Evolutionary conservation across 768 basidiomycete genomes (phyloP).

Genomic region (Lyophyllum shimeji): DNA sequence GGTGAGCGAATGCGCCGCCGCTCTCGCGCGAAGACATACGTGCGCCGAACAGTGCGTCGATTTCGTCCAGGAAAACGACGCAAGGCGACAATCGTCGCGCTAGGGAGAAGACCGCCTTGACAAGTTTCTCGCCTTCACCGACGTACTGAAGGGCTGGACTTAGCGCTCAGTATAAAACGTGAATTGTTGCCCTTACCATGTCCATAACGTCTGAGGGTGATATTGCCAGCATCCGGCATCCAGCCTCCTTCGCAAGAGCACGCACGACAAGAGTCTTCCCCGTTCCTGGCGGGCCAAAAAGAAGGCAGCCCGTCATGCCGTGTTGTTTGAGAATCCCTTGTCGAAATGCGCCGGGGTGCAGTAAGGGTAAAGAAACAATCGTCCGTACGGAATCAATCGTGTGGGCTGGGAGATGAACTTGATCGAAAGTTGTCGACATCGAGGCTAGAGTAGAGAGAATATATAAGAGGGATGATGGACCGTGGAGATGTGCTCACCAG

Average conservation of each 20-base stretch:
- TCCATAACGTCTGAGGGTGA: conserved; percentile 96
- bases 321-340: conserved; percentile 90
- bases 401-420: conserved; percentile 85
- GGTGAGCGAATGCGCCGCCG: conserved; percentile 79
- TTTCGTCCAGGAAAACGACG: conserved; percentile 93
- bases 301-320: conserved; percentile 84
- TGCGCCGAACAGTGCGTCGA: conserved; percentile 90
- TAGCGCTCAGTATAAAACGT: background rate
- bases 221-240: conserved; percentile 88
- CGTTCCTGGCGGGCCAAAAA: conserved; percentile 90
- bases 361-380: conserved; percentile 83
- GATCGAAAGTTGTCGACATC: conserved; percentile 80
- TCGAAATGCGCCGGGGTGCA: conserved; percentile 86
- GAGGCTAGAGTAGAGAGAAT: conserved; percentile 41
- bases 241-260: conserved; percentile 90
- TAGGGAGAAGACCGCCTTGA: conserved; percentile 84
- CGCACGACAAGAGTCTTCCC: conserved; percentile 90
- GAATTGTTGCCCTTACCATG: conserved; percentile 56
- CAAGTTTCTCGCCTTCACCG: conserved; percentile 88
- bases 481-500: conserved; percentile 41
- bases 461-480: conserved; percentile 6
- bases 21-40: conserved; percentile 75
- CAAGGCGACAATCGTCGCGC: conserved; percentile 87
- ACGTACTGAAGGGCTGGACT: conserved; percentile 56
- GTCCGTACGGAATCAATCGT: conserved; percentile 93